Base-by-base conservation (phyloP, 2,329 filamentous ascomycete genomes). In the Zelopaecilomyces penicillatus region DNA sequence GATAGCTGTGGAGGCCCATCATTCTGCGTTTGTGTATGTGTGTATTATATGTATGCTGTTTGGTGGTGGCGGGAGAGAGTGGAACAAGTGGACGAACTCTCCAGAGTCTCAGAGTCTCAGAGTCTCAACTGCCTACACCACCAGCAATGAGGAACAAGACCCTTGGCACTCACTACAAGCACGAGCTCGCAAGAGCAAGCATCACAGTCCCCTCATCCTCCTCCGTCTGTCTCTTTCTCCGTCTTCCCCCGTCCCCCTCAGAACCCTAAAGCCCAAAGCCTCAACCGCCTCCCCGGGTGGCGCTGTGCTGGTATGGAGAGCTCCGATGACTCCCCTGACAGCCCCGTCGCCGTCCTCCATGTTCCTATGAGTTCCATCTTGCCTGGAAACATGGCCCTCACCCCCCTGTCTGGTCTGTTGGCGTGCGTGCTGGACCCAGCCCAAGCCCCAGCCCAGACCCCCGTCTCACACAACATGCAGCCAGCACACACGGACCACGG, bases 391-490 rank as follows among this genome's bases (percentile, higher is more conserved):
- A 39, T 43, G 29, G 42, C 46, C 36, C 12, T 33, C 37, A 41
- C 41, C 44, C 49, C 37, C 40, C 37, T 44, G 42, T 42, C 46
- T 43, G 42, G 49, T 27, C 37, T 39, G 40, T 38, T 39, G 35
- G 30, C 43, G 43, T 44, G 30, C 43, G 43, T 44, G 46, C 40
- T 43, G 41, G 43, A 43, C 43, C 46, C 46, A 46, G 46, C 44
- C 46, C 43, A 49, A 40, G 43, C 43, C 44, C 46, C 43, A 49
- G 43, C 46, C 43, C 46, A 46, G 46, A 55, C 57, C 57, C 58
- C 59, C 53, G 57, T 54, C 50, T 54, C 57, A 50, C 54, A 47
- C 51, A 47, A 53, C 51, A 50, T 47, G 43, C 47, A 50, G 29
- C 40, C 47, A 43, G 42, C 40, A 46, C 45, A 52, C 40, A 43